Base-by-base conservation (phyloP, 2,329 filamentous ascomycete species). In the Hawksworthiomyces lignivorus region DNA sequence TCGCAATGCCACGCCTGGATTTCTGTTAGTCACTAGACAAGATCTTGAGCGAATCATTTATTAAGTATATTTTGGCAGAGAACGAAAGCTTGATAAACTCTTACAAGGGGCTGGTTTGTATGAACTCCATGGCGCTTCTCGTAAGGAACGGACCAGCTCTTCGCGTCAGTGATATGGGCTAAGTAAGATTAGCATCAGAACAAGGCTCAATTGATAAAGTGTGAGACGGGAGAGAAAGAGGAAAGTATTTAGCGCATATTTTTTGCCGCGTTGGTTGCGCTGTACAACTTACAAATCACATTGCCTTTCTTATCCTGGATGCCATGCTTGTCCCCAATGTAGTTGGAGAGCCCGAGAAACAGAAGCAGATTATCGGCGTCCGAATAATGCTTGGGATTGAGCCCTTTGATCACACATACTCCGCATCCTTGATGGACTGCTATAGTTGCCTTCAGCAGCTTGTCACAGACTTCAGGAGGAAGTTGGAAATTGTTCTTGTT, bases 281-380 rank as follows among this genome's bases (percentile, higher is more conserved):
- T 9, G 19, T 4, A 18, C 2, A 17, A 56, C 65, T 49, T 58
- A 72, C 70, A 62, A 14, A 73, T 49, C 52, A 73, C 63, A 27
- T 65, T 64, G 10, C 69, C 69, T 32, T 63, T 65, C n/a, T 60
- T 59, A 42, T 67, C 66, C 43, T 77, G 73, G 3, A 68, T 49
- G 3, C 73, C 73, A 29, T 75, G 65, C 35, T 69, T 62, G 28
- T 72, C 64, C 2, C 70, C 77, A 37, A 82, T 65, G 50, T 80
- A 69, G 42, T 66, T 69, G 1, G 75, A 65, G 10, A 82, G 56
- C 1, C 73, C 77, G 5, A 78, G 63, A 49, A 75, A 80, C 32
- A 79, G 61, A 5, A 69, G 62, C 14, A 73, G 56, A 40, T 72
- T 73, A 39, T 81, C 74, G 47, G 77, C 69, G 19, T 64, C 59